Conservation (phyloP, 1,139 yeast species). For the Geotrichum klebahnii region DNA sequence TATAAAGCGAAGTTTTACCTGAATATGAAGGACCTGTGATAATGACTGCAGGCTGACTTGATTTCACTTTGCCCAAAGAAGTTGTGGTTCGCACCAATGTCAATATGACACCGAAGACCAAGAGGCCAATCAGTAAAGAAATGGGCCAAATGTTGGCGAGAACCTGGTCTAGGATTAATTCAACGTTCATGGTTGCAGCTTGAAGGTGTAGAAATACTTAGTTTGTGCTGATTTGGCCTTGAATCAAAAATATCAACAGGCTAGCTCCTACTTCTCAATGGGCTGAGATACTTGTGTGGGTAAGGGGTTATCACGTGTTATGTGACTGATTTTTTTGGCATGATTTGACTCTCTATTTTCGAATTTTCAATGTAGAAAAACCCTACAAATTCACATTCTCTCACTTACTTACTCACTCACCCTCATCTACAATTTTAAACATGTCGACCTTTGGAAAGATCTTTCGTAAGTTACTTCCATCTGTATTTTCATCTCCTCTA, state of each 20-base stretch:
- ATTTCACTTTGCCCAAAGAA: constrained; percentile 15
- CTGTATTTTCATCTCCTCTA: background rate
- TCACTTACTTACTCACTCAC: background rate
- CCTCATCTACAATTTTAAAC: background rate
- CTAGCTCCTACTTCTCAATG: background rate
- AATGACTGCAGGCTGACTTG: constrained; percentile 53
- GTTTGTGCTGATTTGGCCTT: background rate
- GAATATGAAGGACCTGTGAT: constrained; percentile 67
- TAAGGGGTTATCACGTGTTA: background rate
- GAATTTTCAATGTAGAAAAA: too few relatives aligned
- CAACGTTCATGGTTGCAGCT: constrained; percentile 9
- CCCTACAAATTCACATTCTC: constrained; percentile 1
- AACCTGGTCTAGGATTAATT: constrained; percentile 1
- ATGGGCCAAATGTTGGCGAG: constrained; percentile 10
- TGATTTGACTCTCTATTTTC: background rate
- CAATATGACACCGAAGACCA: constrained; percentile 10
- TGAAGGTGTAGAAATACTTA: background rate
- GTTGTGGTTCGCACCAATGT: constrained; percentile 14
- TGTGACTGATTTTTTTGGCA: constrained; percentile 13
- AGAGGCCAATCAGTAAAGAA: constrained; percentile 7
- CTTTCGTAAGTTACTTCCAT: constrained; percentile 38
- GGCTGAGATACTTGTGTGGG: constrained; percentile 1
- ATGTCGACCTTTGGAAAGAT: constrained; percentile 66
- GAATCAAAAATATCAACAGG: too few relatives aligned
- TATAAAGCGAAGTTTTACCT: constrained; percentile 73